Evolutionary conservation across 2,329 filamentous ascomycete species (phyloP).

Genomic region (Pseudogymnoascus sp.): DNA sequence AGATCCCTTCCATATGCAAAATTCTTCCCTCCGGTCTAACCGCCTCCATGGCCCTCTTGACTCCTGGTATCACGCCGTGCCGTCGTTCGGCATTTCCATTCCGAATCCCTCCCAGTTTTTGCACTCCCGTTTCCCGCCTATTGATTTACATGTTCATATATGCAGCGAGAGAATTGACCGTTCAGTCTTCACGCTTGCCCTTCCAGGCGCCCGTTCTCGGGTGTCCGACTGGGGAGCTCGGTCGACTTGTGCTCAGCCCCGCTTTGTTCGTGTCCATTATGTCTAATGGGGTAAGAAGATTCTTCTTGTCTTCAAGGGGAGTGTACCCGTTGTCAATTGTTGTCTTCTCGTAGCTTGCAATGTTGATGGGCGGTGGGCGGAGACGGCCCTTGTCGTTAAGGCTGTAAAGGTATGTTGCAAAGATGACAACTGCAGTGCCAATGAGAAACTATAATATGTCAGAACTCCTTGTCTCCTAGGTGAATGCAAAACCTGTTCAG

Average conservation of each 20-base stretch:
- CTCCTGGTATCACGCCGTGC: neutral
- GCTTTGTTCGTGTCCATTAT: conserved; percentile 31
- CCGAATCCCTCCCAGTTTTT: neutral
- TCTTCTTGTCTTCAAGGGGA: conserved; percentile 14
- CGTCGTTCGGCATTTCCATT: neutral
- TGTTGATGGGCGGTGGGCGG: conserved; percentile 57
- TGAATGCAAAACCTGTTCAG: neutral
- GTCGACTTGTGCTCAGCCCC: conserved; percentile 44
- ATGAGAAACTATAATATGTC: conserved; percentile 57
- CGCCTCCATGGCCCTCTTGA: neutral
- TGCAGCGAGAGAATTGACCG: neutral
- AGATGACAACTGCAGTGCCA: conserved; percentile 70
- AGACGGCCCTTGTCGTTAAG: conserved; percentile 50
- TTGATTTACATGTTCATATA: neutral
- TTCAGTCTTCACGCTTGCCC: neutral
- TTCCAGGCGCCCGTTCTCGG: conserved; percentile 27
- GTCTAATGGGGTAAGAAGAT: conserved; percentile 14
- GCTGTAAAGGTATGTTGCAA: conserved; percentile 79
- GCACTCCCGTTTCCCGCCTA: neutral
- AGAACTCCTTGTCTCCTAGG: neutral
- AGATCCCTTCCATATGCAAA: neutral
- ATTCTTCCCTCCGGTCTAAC: neutral
- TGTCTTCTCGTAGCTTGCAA: conserved; percentile 68
- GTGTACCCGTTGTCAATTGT: conserved; percentile 29
- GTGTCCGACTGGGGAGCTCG: conserved; percentile 39